A percentile compares a stretch with the other conserved stretches of the same genome.
Evolutionary conservation across 345 rosid species (phyloP).

Genomic region (Erysimum cheiranthoides): DNA sequence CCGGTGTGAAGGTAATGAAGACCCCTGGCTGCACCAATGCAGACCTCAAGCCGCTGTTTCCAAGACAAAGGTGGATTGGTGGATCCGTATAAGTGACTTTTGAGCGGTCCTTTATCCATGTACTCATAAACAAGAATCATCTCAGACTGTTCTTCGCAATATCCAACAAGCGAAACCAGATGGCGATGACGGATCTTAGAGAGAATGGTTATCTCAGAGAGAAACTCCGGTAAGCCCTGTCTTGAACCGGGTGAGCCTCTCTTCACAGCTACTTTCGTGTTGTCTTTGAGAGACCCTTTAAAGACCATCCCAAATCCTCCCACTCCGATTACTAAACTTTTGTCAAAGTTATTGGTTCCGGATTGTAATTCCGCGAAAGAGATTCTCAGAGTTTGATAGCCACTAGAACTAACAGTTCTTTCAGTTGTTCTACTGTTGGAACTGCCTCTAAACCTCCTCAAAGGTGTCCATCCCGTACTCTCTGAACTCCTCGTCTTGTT

Average conservation of each 20-base stretch:
- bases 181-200: conserved; percentile 92
- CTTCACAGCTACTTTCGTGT: conserved; percentile 84
- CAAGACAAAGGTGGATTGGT: conserved; percentile 67
- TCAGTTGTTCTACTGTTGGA: conserved; percentile 72
- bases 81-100: conserved; percentile 78
- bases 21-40: conserved; percentile 95
- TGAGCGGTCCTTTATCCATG: conserved; percentile 94
- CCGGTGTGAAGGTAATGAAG: conserved; percentile 97
- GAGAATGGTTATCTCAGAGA: conserved; percentile 76
- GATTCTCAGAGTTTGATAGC: conserved; percentile 66
- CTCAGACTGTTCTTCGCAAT: conserved; percentile 93
- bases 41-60: conserved; percentile 91
- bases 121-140: conserved; percentile 94
- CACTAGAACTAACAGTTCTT: conserved; percentile 67
- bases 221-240: conserved; percentile 97
- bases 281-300: conserved; percentile 79
- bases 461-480: conserved; percentile 81
- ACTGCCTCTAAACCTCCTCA: conserved; percentile 77
- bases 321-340: conserved; percentile 68
- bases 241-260: conserved; percentile 91
- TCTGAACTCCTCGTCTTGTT: conserved; percentile 57
- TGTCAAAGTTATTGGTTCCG: conserved; percentile 85
- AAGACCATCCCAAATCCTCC: conserved; percentile 98
- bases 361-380: conserved; percentile 73
- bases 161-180: conserved; percentile 92